These are phyloP conservation scores for Sicyos edulis DNA, from an alignment of 306 rosid genomes.

Conservation along the genomic window DNA sequence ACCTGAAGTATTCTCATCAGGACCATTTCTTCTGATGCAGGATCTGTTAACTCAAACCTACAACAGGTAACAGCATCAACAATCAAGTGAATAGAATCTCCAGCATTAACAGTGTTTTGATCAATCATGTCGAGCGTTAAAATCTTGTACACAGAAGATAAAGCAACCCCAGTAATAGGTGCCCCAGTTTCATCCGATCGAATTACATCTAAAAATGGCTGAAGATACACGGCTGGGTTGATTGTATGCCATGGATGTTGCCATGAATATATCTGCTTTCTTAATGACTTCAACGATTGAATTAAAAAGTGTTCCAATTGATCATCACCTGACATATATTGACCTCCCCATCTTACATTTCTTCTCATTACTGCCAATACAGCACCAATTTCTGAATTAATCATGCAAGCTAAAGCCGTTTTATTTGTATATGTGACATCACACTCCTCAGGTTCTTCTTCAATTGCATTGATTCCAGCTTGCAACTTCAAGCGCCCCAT, in stretches of 20 bases:
- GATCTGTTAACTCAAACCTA: conserved; percentile 92
- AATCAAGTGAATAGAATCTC: conserved; percentile 84
- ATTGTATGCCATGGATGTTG: conserved; percentile 87
- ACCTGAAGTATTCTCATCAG: conserved; percentile 93
- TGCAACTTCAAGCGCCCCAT: conserved; percentile 24
- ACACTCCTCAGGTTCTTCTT: conserved; percentile 85
- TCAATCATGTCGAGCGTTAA: conserved; percentile 82
- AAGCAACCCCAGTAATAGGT: conserved; percentile 83
- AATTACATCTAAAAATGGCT: conserved; percentile 91
- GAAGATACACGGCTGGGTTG: conserved; percentile 75
- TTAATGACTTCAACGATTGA: conserved; percentile 77
- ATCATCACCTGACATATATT: conserved; percentile 89
- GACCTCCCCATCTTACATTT: conserved; percentile 92
- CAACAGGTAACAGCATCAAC: conserved; percentile 97
- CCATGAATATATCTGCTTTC: conserved; percentile 80
- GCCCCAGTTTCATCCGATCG: conserved; percentile 95
- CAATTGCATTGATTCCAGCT: conserved; percentile 44
- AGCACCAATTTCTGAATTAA: conserved; percentile 89
- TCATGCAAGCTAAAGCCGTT: conserved; percentile 73
- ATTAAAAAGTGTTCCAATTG: conserved; percentile 87
- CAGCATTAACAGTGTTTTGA: conserved; percentile 73
- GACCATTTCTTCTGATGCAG: conserved; percentile 90
- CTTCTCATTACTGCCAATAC: conserved; percentile 96
- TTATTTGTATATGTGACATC: conserved; percentile 51
- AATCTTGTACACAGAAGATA: conserved; percentile 89